Percentiles rank a stretch among this genome's conserved stretches.
Conservation (phyloP, 192 early-diverging fungal genomes). For the Mortierella claussenii region DNA sequence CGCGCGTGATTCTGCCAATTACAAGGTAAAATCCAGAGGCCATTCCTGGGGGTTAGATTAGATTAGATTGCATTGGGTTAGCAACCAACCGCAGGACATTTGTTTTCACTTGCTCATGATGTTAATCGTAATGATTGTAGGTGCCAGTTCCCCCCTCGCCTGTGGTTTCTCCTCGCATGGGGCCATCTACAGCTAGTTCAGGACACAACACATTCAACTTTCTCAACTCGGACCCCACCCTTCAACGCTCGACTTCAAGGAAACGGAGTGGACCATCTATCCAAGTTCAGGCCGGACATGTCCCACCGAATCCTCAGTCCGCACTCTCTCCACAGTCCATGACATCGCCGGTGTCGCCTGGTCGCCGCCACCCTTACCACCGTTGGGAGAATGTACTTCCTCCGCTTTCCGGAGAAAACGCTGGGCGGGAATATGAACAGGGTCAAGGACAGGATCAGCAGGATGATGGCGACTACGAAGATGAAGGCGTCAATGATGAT, state of each 20-base stretch:
- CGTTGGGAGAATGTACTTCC: conserved; percentile 32
- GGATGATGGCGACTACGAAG: conserved; percentile 49
- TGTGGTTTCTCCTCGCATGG: conserved; percentile 31
- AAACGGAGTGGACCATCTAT: conserved; percentile 31
- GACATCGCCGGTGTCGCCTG: conserved; percentile 32
- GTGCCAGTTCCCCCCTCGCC: conserved; percentile 42
- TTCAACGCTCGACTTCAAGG: conserved; percentile 30
- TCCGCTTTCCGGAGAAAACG: neutral
- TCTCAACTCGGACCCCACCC: conserved; percentile 45
- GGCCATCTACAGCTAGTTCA: conserved; percentile 8
- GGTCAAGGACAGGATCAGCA: conserved; percentile 49
- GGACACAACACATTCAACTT: conserved; percentile 33
- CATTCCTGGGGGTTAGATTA: no score
- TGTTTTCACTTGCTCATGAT: neutral
- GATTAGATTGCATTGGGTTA: no score
- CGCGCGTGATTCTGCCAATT: conserved; percentile 38
- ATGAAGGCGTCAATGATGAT: conserved; percentile 44
- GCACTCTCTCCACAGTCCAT: conserved; percentile 26
- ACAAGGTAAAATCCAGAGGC: conserved; percentile 23
- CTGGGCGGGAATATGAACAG: conserved; percentile 23
- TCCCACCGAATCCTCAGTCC: conserved; percentile 3
- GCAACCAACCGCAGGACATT: neutral
- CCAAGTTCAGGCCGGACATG: conserved; percentile 18
- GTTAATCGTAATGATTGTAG: conserved; percentile 8
- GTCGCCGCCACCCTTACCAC: conserved; percentile 35